phyloP scores from a whole-genome alignment of 176 grass and related monocot species.

The Secale cereale region DNA sequence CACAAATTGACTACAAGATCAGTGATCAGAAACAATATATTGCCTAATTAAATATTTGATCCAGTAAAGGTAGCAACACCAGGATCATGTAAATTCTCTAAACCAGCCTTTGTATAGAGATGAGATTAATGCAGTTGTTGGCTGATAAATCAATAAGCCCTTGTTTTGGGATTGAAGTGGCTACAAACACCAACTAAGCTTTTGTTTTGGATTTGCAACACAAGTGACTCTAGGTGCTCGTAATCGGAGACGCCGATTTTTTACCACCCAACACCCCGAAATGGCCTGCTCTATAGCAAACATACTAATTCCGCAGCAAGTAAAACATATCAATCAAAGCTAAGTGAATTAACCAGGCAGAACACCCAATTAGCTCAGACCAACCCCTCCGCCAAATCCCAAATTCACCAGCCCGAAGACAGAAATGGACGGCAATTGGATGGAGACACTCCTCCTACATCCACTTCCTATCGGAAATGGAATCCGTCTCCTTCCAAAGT shows the following conservation, averaged over 20 bases:
- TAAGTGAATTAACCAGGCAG: constrained; percentile 19
- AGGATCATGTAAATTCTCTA: not conserved
- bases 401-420: not conserved
- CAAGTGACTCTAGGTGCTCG: not conserved
- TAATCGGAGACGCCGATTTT: not conserved
- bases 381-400: not conserved
- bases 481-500: constrained; percentile 13
- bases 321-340: constrained; percentile 5
- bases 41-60: not conserved
- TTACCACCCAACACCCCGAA: not conserved
- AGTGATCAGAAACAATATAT: not conserved
- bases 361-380: constrained; percentile 18
- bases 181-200: not conserved
- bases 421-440: not conserved
- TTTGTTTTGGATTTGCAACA: constrained; percentile 7
- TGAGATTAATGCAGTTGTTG: constrained; percentile 1
- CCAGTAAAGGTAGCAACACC: not conserved
- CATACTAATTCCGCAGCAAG: not conserved
- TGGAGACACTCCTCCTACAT: constrained; percentile 9
- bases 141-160: not conserved
- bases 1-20: not conserved
- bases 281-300: not conserved
- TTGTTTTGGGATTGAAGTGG: constrained; percentile 1
- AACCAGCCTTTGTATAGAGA: constrained; percentile 6
- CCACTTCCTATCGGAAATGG: constrained; percentile 7